Conservation (phyloP, 331 rosid species). For the Quercus tomentella region DNA sequence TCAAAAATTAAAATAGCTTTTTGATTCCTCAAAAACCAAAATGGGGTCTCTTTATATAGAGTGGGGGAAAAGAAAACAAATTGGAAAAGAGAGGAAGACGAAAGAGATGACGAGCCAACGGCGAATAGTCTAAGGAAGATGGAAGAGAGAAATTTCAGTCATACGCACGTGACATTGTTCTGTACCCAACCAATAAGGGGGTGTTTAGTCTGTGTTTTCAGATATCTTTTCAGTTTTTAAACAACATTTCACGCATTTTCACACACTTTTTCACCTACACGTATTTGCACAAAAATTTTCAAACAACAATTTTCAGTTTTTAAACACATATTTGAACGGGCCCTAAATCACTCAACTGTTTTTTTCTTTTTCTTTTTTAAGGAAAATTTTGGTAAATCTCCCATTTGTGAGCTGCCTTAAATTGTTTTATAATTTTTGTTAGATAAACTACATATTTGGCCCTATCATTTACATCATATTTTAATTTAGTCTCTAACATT, state of each 20-base stretch:
- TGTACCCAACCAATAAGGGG: neutral
- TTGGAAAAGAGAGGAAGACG: neutral
- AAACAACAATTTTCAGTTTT: too few species aligned
- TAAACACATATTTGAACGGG: too few species aligned
- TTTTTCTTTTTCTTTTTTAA: neutral
- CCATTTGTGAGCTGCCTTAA: too few species aligned
- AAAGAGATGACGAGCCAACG: slow-evolving; percentile 24
- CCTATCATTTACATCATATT: fast-evolving
- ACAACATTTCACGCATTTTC: too few species aligned
- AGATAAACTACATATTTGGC: fast-evolving
- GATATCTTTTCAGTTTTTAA: too few species aligned
- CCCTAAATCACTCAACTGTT: neutral
- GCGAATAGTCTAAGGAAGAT: neutral
- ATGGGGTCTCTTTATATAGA: neutral
- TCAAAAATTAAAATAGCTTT: neutral
- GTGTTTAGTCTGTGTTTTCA: too few species aligned
- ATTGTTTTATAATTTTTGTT: too few species aligned
- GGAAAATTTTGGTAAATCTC: too few species aligned
- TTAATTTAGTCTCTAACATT: fast-evolving
- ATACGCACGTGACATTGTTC: neutral
- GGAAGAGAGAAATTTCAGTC: neutral
- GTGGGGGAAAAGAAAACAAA: neutral
- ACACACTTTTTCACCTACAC: too few species aligned
- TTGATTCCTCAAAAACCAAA: neutral
- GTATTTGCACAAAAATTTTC: too few species aligned